Percentiles rank a stretch among this genome's conserved stretches.
Conservation (phyloP, 2,329 filamentous ascomycete genomes). For the Talaromyces sp. region DNA sequence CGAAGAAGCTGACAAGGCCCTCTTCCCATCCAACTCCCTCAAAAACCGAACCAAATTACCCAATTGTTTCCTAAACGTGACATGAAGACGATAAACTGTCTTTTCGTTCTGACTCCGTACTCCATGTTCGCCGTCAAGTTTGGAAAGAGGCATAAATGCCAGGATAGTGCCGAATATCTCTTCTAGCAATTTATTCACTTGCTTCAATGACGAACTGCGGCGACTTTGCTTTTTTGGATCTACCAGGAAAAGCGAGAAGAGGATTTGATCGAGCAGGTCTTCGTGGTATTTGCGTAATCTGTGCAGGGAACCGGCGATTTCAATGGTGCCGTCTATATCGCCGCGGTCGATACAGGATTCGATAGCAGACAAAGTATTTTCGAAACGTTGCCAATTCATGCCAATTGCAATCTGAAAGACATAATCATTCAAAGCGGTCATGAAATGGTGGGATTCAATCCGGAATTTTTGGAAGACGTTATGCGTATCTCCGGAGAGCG, state of each 20-base stretch:
- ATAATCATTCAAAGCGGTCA: conserved; percentile 67
- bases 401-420: conserved; percentile 74
- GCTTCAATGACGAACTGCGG: conserved; percentile 34
- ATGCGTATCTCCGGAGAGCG: conserved; percentile 31
- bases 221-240: conserved; percentile 44
- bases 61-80: conserved; percentile 64
- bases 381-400: conserved; percentile 67
- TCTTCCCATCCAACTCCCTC: conserved; percentile 59
- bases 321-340: conserved; percentile 43
- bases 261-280: conserved; percentile 66
- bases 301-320: conserved; percentile 57
- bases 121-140: conserved; percentile 34
- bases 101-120: conserved; percentile 36
- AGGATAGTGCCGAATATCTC: conserved; percentile 71
- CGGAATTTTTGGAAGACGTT: conserved; percentile 57
- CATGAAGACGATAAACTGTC: conserved; percentile 53
- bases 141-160: conserved; percentile 53
- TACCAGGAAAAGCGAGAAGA: conserved; percentile 66
- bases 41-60: conserved; percentile 68
- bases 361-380: conserved; percentile 58
- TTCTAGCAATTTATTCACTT: conserved; percentile 67
- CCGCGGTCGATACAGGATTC: conserved; percentile 52
- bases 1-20: conserved; percentile 31
- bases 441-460: conserved; percentile 73
- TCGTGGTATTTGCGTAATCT: conserved; percentile 66